These are phyloP conservation scores for Suillus clintonianus DNA, from an alignment of 768 basidiomycete genomes.

Conservation along the genomic window DNA sequence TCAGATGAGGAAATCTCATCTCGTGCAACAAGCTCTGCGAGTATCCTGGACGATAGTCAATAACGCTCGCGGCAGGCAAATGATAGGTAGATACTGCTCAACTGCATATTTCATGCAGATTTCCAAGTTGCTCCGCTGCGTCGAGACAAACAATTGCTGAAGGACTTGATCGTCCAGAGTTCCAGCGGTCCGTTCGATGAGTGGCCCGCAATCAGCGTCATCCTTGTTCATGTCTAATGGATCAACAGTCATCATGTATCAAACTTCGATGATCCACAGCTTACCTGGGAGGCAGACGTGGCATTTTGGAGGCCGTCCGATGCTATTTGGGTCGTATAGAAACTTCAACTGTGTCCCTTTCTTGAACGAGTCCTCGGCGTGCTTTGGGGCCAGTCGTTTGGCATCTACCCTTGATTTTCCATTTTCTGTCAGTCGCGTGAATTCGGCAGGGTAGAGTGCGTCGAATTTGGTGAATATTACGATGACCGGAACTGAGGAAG, in stretches of 20 bases:
- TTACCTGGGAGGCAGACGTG: background rate
- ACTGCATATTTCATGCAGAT: conserved; percentile 5
- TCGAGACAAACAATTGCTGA: conserved; percentile 21
- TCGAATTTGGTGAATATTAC: conserved; percentile 42
- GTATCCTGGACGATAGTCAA: background rate
- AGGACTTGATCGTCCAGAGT: conserved; percentile 18
- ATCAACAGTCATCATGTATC: background rate
- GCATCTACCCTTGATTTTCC: conserved; percentile 13
- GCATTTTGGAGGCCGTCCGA: background rate
- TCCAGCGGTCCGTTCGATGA: conserved; percentile 19
- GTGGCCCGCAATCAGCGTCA: conserved; percentile 11
- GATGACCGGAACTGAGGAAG: conserved; percentile 37
- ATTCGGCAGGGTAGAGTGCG: conserved; percentile 23
- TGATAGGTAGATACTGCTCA: background rate
- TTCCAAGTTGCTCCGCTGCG: conserved; percentile 26
- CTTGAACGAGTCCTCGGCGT: conserved; percentile 9
- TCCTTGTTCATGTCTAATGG: conserved; percentile 20
- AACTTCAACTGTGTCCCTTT: background rate
- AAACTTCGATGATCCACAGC: background rate
- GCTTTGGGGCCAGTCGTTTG: conserved; percentile 12
- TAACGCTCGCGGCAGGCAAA: background rate
- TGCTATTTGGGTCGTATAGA: background rate
- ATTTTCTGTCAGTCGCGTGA: conserved; percentile 10
- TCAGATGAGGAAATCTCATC: background rate
- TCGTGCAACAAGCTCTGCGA: too few relatives aligned